Conservation (phyloP, 1,284 basidiomycete genomes). For the Rhodotorula sp. region DNA sequence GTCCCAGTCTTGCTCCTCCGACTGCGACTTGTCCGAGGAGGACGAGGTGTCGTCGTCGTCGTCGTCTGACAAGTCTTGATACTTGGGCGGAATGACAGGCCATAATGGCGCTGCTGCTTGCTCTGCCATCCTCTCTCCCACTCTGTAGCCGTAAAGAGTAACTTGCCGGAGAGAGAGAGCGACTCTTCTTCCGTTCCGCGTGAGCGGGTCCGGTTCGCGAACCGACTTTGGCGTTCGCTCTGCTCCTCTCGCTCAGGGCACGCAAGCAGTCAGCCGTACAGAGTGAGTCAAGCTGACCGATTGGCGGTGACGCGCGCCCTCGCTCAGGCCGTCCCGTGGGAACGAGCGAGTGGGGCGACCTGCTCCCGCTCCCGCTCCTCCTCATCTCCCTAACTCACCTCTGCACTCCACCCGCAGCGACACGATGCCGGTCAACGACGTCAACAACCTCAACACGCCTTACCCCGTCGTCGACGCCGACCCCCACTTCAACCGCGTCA, state of each 20-base stretch:
- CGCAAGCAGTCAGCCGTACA: too few species aligned
- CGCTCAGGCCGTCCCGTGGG: too few species aligned
- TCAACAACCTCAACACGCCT: slow-evolving; percentile 37
- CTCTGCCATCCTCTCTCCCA: too few species aligned
- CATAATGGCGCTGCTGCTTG: too few species aligned
- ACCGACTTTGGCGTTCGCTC: too few species aligned
- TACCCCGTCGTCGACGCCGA: slow-evolving; percentile 55
- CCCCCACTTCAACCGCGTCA: slow-evolving; percentile 83
- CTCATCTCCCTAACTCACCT: not conserved
- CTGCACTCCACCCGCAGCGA: not conserved
- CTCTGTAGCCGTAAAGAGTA: too few species aligned
- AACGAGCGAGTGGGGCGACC: not conserved
- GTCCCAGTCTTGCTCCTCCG: slow-evolving; percentile 14
- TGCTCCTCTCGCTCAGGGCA: too few species aligned
- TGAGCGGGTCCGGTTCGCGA: too few species aligned
- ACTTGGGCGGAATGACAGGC: slow-evolving; percentile 11
- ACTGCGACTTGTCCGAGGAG: not conserved
- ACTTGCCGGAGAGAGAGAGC: too few species aligned
- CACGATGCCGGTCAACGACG: slow-evolving; percentile 13
- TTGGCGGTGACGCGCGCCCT: too few species aligned
- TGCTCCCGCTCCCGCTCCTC: not conserved
- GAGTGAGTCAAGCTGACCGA: too few species aligned
- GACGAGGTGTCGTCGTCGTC: slow-evolving; percentile 20
- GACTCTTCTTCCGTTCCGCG: too few species aligned
- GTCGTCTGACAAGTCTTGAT: slow-evolving; percentile 36